phyloP scores from a whole-genome alignment of 2,329 filamentous ascomycete genomes.

The Aaosphaeria pasadenensis region DNA sequence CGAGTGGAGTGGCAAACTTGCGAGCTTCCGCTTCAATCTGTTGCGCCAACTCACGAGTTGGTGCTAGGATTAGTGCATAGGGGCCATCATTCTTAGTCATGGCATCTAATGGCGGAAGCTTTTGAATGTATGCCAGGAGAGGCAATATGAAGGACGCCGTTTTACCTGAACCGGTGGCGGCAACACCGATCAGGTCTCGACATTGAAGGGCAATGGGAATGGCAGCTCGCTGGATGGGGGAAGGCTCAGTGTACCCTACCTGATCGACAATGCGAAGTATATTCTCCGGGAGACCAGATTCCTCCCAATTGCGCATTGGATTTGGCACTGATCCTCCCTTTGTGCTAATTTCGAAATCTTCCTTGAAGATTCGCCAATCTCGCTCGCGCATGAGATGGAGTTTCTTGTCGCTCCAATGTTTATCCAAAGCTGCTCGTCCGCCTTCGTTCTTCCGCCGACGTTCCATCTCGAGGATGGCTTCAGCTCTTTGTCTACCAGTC shows the following conservation, averaged over 20 bases:
- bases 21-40: constrained; percentile 93
- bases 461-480: constrained; percentile 82
- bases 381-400: constrained; percentile 92
- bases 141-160: constrained; percentile 93
- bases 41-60: constrained; percentile 94
- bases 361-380: constrained; percentile 99
- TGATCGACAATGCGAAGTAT: constrained; percentile 77
- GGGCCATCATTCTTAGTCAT: constrained; percentile 90
- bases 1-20: constrained; percentile 87
- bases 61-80: constrained; percentile 94
- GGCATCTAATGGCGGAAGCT: constrained; percentile 80
- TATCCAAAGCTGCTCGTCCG: constrained; percentile 71
- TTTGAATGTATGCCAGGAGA: constrained; percentile 88
- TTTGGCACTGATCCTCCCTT: constrained; percentile 92
- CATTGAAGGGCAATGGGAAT: constrained; percentile 93
- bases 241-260: constrained; percentile 89
- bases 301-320: constrained; percentile 91
- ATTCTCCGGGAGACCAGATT: constrained; percentile 74
- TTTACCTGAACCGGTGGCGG: constrained; percentile 97
- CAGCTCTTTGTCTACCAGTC: constrained; percentile 71
- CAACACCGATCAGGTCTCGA: constrained; percentile 95
- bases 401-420: constrained; percentile 94
- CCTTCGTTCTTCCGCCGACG: constrained; percentile 70
- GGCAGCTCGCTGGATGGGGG: constrained; percentile 86
- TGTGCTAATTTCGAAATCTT: constrained; percentile 94